Conservation (phyloP, 345 rosid genomes). For the Angophora floribunda region DNA sequence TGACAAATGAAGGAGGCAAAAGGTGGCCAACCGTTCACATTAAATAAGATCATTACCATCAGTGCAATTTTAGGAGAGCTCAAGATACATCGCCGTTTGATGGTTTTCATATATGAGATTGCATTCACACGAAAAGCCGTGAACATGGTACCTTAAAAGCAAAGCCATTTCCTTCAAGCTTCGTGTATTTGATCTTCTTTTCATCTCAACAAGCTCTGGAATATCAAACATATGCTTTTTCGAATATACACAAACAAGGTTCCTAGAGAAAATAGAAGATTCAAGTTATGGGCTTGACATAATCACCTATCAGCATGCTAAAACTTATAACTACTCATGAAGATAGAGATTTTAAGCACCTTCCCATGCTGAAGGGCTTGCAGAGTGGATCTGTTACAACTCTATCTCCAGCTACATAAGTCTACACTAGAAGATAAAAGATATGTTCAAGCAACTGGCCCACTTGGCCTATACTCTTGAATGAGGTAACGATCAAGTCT, state of each 20-base stretch:
- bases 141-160: constrained; percentile 55
- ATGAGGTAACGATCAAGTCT: neutral
- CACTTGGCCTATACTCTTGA: neutral
- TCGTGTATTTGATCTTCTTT: constrained; percentile 80
- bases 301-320: neutral
- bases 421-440: constrained; percentile 32
- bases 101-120: neutral
- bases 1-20: neutral
- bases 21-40: neutral
- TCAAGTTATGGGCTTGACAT: neutral
- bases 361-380: constrained; percentile 99
- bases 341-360: constrained; percentile 28
- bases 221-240: constrained; percentile 88
- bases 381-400: constrained; percentile 95
- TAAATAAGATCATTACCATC: neutral
- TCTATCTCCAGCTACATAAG: constrained; percentile 93
- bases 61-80: neutral
- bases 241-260: constrained; percentile 93
- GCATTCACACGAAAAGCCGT: neutral
- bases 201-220: constrained; percentile 86
- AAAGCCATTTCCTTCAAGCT: constrained; percentile 96
- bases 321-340: neutral
- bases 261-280: constrained; percentile 29
- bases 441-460: constrained; percentile 4
- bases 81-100: neutral